These are phyloP conservation scores for Pythium aquatile DNA, from an alignment of 352 stramenopile genomes.

Conservation along the genomic window DNA sequence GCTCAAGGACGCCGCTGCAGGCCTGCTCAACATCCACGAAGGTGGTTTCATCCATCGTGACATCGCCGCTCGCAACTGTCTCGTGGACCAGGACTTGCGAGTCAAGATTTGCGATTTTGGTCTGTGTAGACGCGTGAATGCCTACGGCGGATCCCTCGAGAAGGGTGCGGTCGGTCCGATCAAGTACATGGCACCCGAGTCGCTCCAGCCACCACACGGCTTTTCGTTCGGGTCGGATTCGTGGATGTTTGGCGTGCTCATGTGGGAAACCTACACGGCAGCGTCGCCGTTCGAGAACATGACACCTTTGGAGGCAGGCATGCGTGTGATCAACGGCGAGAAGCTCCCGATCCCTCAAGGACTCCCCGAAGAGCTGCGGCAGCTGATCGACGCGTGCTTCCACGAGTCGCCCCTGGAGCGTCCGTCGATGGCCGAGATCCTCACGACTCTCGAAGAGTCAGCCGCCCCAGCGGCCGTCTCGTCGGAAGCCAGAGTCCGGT, in stretches of 20 bases:
- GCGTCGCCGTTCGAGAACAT: slow-evolving; percentile 52
- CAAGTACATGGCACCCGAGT: slow-evolving; percentile 87
- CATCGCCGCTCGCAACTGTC: slow-evolving; percentile 74
- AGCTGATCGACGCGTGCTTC: slow-evolving; percentile 72
- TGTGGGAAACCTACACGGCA: slow-evolving; percentile 77
- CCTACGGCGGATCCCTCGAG: slow-evolving; percentile 53
- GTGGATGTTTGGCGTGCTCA: slow-evolving; percentile 84
- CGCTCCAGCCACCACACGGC: slow-evolving; percentile 62
- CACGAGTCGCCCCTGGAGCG: slow-evolving; percentile 57
- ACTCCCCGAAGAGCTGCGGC: slow-evolving; percentile 46
- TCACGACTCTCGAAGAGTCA: slow-evolving; percentile 26
- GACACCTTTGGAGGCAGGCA: slow-evolving; percentile 60
- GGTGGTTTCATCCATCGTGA: slow-evolving; percentile 83
- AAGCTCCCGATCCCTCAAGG: slow-evolving; percentile 46
- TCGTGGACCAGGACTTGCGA: slow-evolving; percentile 57
- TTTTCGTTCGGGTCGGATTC: slow-evolving; percentile 79
- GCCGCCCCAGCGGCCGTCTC: not conserved
- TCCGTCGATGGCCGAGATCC: slow-evolving; percentile 69
- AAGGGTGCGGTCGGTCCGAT: slow-evolving; percentile 65
- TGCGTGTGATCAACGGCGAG: slow-evolving; percentile 59
- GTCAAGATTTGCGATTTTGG: slow-evolving; percentile 84
- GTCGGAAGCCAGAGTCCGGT: not conserved
- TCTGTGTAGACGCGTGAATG: slow-evolving; percentile 63
- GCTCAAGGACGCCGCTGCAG: slow-evolving; percentile 68
- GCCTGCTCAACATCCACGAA: slow-evolving; percentile 84